Conservation (phyloP, 1,284 basidiomycete species). For the Moesziomyces parantarcticus region DNA sequence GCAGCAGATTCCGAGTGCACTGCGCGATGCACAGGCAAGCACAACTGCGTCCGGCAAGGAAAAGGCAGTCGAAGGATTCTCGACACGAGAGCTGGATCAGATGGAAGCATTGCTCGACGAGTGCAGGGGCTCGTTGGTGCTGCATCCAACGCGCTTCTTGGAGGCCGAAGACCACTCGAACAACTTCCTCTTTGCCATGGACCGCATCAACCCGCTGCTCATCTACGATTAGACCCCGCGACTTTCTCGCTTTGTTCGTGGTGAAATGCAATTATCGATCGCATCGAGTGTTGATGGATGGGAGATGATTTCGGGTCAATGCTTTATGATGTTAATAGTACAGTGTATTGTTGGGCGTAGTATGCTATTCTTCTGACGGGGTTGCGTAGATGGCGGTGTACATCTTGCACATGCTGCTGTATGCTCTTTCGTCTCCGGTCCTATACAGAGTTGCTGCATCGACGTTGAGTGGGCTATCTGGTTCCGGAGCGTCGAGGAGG, state of each 20-base stretch:
- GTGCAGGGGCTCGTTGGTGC: constrained; percentile 55
- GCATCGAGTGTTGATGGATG: background rate
- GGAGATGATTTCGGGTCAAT: background rate
- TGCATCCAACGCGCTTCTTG: constrained; percentile 62
- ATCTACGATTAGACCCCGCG: constrained; percentile 35
- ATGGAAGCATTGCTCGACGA: constrained; percentile 62
- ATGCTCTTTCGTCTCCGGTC: constrained; percentile 47
- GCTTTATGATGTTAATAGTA: background rate
- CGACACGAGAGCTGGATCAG: constrained; percentile 51
- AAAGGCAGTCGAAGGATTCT: constrained; percentile 48
- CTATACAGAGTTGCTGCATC: constrained; percentile 64
- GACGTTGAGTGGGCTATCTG: constrained; percentile 66
- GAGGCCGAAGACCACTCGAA: constrained; percentile 60
- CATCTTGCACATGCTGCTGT: constrained; percentile 49
- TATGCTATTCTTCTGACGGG: background rate
- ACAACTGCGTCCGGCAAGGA: constrained; percentile 13
- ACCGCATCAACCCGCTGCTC: constrained; percentile 59
- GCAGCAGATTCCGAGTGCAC: constrained; percentile 15
- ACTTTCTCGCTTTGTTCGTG: background rate
- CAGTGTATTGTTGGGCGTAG: background rate
- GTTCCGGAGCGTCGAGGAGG: constrained; percentile 65
- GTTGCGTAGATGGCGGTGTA: constrained; percentile 44
- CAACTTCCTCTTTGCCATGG: constrained; percentile 64
- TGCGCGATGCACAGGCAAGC: constrained; percentile 18
- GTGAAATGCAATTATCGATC: no score